Evolutionary conservation across 495 filamentous ascomycete genomes (phyloP).

Genomic region (Halenospora varia): DNA sequence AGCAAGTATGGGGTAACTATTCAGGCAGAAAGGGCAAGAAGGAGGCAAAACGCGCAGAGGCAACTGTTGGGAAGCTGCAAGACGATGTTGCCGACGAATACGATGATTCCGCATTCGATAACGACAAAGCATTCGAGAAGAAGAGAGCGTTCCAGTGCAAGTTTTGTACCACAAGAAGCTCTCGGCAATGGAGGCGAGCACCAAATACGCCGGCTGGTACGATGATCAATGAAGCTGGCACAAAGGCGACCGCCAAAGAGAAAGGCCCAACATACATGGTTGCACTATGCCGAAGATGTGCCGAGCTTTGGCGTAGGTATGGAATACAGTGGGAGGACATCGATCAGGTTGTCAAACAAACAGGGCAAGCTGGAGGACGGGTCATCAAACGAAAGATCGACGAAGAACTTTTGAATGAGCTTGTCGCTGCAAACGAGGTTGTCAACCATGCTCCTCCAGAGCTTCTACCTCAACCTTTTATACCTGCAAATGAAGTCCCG

Average conservation of each 20-base stretch:
- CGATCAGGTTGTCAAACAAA: constrained; percentile 91
- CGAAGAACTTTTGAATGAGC: constrained; percentile 84
- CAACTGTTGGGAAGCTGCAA: constrained; percentile 58
- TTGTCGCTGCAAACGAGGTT: constrained; percentile 50
- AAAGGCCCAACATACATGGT: constrained; percentile 73
- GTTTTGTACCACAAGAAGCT: constrained; percentile 76
- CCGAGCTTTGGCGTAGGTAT: constrained; percentile 88
- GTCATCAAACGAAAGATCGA: constrained; percentile 86
- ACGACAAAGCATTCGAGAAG: constrained; percentile 71
- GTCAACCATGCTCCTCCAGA: constrained; percentile 26
- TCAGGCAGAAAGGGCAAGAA: constrained; percentile 85
- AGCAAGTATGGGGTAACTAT: constrained; percentile 84
- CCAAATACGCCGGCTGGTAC: constrained; percentile 71
- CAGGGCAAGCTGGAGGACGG: constrained; percentile 73
- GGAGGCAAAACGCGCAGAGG: constrained; percentile 64
- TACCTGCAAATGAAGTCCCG: constrained; percentile 21
- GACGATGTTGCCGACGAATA: constrained; percentile 91
- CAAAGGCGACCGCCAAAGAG: constrained; percentile 60
- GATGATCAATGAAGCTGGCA: constrained; percentile 56
- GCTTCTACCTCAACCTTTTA: constrained; percentile 3
- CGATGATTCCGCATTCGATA: constrained; percentile 96
- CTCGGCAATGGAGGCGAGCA: constrained; percentile 88
- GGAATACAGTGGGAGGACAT: constrained; percentile 92
- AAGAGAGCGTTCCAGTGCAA: constrained; percentile 92
- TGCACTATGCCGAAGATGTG: constrained; percentile 86